Base-by-base conservation (phyloP, 2,329 filamentous ascomycete genomes). In the Venturia aucupariae region DNA sequence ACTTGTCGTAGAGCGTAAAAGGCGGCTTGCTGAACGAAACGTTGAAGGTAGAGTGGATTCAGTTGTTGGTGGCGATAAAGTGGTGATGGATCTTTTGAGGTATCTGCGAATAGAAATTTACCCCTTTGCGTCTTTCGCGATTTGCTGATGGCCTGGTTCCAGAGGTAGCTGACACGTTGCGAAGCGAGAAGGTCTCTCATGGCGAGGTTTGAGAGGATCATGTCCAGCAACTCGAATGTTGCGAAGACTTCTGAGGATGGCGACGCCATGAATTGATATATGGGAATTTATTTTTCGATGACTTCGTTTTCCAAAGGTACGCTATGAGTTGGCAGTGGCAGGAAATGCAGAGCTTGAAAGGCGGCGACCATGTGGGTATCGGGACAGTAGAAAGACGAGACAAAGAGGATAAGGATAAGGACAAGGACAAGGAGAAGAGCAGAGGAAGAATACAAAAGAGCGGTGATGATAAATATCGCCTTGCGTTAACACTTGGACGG, bases 1-100 rank as follows among this genome's bases (percentile, higher is more conserved):
- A 48, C 39, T 48, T 62, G 42, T 35, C 27, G 42, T 13, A 62
- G 41, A 24, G 41, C 60, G 22, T 38, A 35, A 22, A 62, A 48
- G 42, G 39, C 38, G 17, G 60, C 39, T 62, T 62, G 60, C 27
- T 62, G 60, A 7, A 62, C 60, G 60, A 62, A 62, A 24, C 60
- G 60, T 42, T 62, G 60, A 30, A 62, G 60, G 15, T 46, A 62
- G 4, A 62, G 60, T 51, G 60, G 60, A 38, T 62, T 62, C 24
- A 24, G 27, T 27, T 46, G 15, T 13, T 22, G 35, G 38, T 24
- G 42, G 19, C 24, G 32, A 15, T 30, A 27, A 15, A 11, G 2
- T 4, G 60, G 7, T 8, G 39, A 32, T 17, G 10, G 27, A 2
- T 38, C 10, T 24, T 24, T 15, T 17, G 22, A 51, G 6, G 2